Evolutionary conservation across 768 basidiomycete genomes (phyloP), one percentile per base, ranked within the genome.

Genomic region (Phylloporus arenicola): DNA sequence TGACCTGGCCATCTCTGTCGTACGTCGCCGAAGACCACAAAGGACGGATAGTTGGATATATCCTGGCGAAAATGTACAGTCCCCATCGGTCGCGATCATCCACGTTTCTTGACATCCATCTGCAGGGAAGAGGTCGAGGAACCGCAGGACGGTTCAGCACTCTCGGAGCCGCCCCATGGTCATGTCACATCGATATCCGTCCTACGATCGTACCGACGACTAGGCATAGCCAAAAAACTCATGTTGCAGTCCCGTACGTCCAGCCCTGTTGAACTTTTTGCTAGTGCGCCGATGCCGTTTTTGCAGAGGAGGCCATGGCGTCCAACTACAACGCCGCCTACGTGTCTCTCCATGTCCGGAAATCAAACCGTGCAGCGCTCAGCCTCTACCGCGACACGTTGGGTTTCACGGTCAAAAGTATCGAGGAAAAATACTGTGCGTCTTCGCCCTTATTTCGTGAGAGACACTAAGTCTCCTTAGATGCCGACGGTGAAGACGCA

Each of bases 141-240:
- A 24, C 45, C 51, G 52, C 78, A 78, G 50, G 81, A 81, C 12
- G 65, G 72, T 12, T 70, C 59, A 12, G 52, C 85, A 44, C 80
- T 82, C n/a, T 20, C 62, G 24, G 76, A 77, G 2, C 75, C 77
- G 20, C 74, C 81, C 0, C 88, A 93, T 56, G 94, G 94, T 0
- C 94, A 98, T 61, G 90, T 98, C 62, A 98, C 93, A 13, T 96
- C 94, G 5, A 97, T 98, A 62, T 95, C 92, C 0, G 94, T 98
- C 3, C 72, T 97, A 30, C 78, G 94, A 52, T 84, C 89, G 13
- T 92, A 96, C 63, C 77, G 94, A 39, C 79, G 94, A n/a, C 74
- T 96, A 6, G 94, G 95, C 8, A 68, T 98, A 3, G 94, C 94
- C 14, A 94, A 93, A 71, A 91, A 91, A 63, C 73, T 98, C 25